phyloP scores from a whole-genome alignment of 768 basidiomycete species.

The Stropharia rugosoannulata region DNA sequence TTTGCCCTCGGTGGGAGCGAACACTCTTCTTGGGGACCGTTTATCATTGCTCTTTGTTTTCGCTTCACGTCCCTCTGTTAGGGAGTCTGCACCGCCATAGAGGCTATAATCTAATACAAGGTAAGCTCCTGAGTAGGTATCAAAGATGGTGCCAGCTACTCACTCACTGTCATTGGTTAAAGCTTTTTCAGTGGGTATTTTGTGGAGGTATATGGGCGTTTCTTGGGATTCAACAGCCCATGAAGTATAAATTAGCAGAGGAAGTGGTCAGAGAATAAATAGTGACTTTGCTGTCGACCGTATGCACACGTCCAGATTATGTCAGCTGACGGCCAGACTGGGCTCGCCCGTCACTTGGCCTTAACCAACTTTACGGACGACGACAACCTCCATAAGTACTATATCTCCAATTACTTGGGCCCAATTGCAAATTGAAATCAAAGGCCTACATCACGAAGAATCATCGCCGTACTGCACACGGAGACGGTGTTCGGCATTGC shows the following conservation, averaged over 20 bases:
- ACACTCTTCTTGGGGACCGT: constrained; percentile 52
- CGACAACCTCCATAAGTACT: background rate
- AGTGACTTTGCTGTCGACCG: background rate
- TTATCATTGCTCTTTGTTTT: constrained; percentile 2
- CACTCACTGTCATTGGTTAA: constrained; percentile 12
- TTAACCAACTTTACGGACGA: background rate
- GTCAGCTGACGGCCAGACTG: background rate
- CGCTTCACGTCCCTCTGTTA: constrained; percentile 44
- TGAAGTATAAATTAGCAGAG: background rate
- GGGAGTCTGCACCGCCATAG: constrained; percentile 81
- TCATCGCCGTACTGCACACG: too few species aligned
- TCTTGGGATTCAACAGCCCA: background rate
- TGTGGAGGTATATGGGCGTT: background rate
- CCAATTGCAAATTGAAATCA: too few species aligned
- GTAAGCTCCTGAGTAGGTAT: background rate
- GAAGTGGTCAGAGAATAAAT: background rate
- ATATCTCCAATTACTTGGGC: too few species aligned
- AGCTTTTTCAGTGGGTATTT: background rate
- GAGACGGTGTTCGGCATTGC: too few species aligned
- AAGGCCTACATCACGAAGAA: too few species aligned
- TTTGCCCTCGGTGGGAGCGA: constrained; percentile 36
- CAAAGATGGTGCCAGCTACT: background rate
- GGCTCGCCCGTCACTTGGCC: background rate
- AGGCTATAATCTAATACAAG: constrained; percentile 66
- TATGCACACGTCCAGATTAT: background rate